These are phyloP conservation scores for Phlebiopsis flavidoalba DNA, from an alignment of 768 basidiomycete genomes.

Conservation along the genomic window DNA sequence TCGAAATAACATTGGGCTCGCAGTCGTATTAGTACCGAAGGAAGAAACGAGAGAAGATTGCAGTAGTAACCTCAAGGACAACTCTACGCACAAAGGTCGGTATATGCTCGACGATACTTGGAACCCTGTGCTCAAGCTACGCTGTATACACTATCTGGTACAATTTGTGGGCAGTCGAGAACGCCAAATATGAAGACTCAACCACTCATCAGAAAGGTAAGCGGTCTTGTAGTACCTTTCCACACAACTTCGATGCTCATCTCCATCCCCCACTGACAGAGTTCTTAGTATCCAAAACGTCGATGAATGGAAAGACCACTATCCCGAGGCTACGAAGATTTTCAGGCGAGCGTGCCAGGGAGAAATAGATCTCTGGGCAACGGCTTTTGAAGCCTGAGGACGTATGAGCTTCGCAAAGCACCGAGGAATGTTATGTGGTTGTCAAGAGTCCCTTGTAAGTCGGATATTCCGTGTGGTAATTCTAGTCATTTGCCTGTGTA, in stretches of 20 bases:
- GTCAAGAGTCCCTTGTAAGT: background rate
- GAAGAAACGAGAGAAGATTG: no score
- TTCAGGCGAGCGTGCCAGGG: conserved; percentile 2
- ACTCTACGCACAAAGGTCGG: background rate
- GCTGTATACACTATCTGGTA: conserved; percentile 4
- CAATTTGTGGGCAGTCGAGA: conserved; percentile 2
- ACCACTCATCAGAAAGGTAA: background rate
- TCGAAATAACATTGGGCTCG: background rate
- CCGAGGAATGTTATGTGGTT: background rate
- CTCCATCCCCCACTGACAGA: background rate
- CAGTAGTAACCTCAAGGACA: background rate
- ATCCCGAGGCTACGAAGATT: conserved; percentile 1
- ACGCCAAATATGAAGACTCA: background rate
- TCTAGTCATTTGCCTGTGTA: no score
- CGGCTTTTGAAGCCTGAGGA: background rate
- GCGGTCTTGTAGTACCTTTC: background rate
- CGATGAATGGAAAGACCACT: conserved; percentile 6
- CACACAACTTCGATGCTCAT: no score
- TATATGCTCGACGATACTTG: background rate
- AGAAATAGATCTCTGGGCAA: background rate
- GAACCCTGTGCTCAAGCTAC: background rate
- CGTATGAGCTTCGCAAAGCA: background rate
- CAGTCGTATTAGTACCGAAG: background rate
- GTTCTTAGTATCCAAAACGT: conserved; percentile 3
- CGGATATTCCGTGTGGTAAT: no score